Evolutionary conservation across 306 rosid species (phyloP).

Genomic region (Acacia crassicarpa): DNA sequence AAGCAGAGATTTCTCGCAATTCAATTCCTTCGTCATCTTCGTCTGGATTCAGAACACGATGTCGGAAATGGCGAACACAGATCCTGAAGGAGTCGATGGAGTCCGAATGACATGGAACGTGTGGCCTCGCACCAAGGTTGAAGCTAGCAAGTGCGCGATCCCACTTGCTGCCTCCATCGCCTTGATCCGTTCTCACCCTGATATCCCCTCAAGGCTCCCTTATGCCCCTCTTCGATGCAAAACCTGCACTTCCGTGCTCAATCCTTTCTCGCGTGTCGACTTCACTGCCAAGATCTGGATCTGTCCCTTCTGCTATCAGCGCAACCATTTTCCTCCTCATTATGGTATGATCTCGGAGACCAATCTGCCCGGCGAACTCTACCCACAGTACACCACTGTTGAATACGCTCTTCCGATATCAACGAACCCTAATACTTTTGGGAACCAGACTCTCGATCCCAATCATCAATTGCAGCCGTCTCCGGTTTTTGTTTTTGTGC

Average conservation of each 20-base stretch:
- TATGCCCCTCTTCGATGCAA: conserved; percentile 87
- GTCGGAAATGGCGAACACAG: conserved; percentile 82
- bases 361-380: conserved; percentile 85
- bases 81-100: conserved; percentile 87
- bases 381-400: conserved; percentile 78
- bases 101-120: conserved; percentile 90
- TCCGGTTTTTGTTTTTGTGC: conserved; percentile 73
- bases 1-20: neutral
- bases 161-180: conserved; percentile 82
- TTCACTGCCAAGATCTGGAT: conserved; percentile 92
- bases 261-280: conserved; percentile 74
- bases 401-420: conserved; percentile 54
- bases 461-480: conserved; percentile 35
- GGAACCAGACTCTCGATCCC: conserved; percentile 30
- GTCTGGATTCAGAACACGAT: conserved; percentile 21
- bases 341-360: conserved; percentile 75
- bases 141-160: conserved; percentile 84
- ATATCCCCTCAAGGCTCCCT: conserved; percentile 74
- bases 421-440: conserved; percentile 26
- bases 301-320: conserved; percentile 85
- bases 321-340: conserved; percentile 84
- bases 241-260: conserved; percentile 71
- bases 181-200: conserved; percentile 71
- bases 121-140: conserved; percentile 91
- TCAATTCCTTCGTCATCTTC: neutral